Evolutionary conservation across 148 eudicot species (phyloP).

Genomic region (Rhododendron vialii): DNA sequence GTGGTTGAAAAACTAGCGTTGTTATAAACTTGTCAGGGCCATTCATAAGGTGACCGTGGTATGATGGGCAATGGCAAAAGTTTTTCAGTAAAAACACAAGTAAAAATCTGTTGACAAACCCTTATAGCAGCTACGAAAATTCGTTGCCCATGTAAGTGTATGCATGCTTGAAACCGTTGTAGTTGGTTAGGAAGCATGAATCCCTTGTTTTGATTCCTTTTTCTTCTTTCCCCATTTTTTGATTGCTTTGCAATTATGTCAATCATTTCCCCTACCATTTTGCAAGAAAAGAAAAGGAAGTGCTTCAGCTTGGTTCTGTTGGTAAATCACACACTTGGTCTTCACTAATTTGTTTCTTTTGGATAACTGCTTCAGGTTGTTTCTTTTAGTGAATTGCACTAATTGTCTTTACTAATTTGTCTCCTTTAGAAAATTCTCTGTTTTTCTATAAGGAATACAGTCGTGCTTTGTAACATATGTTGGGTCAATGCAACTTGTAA

Average conservation of each 20-base stretch:
- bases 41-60: not conserved
- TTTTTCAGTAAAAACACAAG: not conserved
- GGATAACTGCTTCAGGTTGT: not conserved
- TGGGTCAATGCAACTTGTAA: not conserved
- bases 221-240: not conserved
- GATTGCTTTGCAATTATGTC: slow-evolving; percentile 1
- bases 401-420: not conserved
- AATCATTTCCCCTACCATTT: not conserved
- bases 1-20: not conserved
- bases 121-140: not conserved
- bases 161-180: not conserved
- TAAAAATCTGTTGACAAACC: not conserved
- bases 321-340: not conserved
- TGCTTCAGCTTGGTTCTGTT: not conserved
- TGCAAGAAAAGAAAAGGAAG: not conserved
- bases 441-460: not conserved
- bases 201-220: not conserved
- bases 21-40: not conserved
- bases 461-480: not conserved
- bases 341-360: not conserved
- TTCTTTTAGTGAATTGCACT: not conserved
- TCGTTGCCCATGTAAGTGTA: not conserved
- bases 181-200: not conserved
- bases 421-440: not conserved
- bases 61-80: not conserved